A percentile compares a stretch with the other conserved stretches of the same genome.
phyloP scores from a whole-genome alignment of 2,329 filamentous ascomycete species.

The Parastagonospora nodorum region DNA sequence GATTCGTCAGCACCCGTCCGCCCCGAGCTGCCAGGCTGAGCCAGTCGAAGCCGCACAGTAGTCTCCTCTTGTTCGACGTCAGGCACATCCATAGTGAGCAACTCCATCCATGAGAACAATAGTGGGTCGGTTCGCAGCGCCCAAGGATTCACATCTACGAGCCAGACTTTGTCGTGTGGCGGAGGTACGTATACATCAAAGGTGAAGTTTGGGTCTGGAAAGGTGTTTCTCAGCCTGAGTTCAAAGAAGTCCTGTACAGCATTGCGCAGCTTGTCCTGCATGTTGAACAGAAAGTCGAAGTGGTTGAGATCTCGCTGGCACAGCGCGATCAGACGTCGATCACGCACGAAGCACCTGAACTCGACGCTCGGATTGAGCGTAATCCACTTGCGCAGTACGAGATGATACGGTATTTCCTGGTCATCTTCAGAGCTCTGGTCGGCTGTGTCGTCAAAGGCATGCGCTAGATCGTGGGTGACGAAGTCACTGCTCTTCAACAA shows the following conservation, averaged over 20 bases:
- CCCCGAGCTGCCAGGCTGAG: slow-evolving; percentile 7
- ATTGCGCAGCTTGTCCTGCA: slow-evolving; percentile 70
- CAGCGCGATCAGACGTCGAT: slow-evolving; percentile 78
- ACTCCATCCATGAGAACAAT: slow-evolving; percentile 87
- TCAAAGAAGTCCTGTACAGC: slow-evolving; percentile 79
- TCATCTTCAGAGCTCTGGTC: slow-evolving; percentile 25
- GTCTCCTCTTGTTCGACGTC: slow-evolving; percentile 9
- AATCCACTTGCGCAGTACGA: slow-evolving; percentile 88
- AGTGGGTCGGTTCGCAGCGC: slow-evolving; percentile 85
- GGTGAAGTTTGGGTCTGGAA: slow-evolving; percentile 81
- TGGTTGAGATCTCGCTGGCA: slow-evolving; percentile 89
- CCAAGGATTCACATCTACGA: slow-evolving; percentile 97
- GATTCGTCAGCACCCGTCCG: not conserved
- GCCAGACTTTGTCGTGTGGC: slow-evolving; percentile 74
- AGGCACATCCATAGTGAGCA: slow-evolving; percentile 73
- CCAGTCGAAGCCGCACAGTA: slow-evolving; percentile 36
- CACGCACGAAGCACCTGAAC: slow-evolving; percentile 93
- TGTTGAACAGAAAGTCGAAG: slow-evolving; percentile 77
- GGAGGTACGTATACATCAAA: slow-evolving; percentile 93
- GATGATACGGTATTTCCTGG: slow-evolving; percentile 70
- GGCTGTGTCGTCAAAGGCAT: slow-evolving; percentile 80
- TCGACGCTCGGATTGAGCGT: slow-evolving; percentile 88
- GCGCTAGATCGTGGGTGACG: slow-evolving; percentile 89
- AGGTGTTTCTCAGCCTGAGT: slow-evolving; percentile 72
- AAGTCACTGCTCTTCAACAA: slow-evolving; percentile 95